phyloP scores from a whole-genome alignment of 805 yeast species.

The Ogataea trehaloabstinens region DNA sequence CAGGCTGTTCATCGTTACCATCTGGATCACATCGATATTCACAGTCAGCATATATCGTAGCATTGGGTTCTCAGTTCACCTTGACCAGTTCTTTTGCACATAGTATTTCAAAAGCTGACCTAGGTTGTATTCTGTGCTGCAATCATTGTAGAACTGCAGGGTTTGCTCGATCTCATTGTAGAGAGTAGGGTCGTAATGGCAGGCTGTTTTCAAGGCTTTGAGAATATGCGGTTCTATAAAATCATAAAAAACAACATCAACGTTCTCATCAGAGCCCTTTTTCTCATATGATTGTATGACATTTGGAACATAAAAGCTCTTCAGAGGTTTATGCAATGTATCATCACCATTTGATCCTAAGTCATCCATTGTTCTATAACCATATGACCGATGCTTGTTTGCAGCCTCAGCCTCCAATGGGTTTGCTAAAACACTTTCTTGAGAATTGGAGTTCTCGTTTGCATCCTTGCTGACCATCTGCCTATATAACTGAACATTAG shows the following conservation, averaged over 20 bases:
- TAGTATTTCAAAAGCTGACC: constrained; percentile 45
- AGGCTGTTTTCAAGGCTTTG: constrained; percentile 25
- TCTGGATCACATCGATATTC: no score
- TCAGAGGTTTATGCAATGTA: constrained; percentile 60
- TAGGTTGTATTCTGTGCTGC: constrained; percentile 37
- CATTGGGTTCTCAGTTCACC: no score
- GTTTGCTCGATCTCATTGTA: constrained; percentile 14
- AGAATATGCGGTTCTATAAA: constrained; percentile 50
- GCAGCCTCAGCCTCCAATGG: not conserved
- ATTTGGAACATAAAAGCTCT: constrained; percentile 67
- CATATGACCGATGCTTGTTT: constrained; percentile 41
- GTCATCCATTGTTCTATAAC: constrained; percentile 83
- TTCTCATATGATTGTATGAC: constrained; percentile 58
- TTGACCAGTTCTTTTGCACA: constrained; percentile 35
- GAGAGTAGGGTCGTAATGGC: constrained; percentile 10
- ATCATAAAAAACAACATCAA: constrained; percentile 77
- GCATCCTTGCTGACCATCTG: no score
- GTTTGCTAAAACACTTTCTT: constrained; percentile 1
- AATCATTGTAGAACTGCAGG: constrained; percentile 29
- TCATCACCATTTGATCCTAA: constrained; percentile 87
- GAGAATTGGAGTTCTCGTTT: not conserved
- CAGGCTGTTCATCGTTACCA: no score
- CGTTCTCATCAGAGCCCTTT: constrained; percentile 28
- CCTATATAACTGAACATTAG: constrained; percentile 8
- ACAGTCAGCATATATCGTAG: no score